Evolutionary conservation across 495 filamentous ascomycete species (phyloP).

Genomic region (Schizothecium vesticola): DNA sequence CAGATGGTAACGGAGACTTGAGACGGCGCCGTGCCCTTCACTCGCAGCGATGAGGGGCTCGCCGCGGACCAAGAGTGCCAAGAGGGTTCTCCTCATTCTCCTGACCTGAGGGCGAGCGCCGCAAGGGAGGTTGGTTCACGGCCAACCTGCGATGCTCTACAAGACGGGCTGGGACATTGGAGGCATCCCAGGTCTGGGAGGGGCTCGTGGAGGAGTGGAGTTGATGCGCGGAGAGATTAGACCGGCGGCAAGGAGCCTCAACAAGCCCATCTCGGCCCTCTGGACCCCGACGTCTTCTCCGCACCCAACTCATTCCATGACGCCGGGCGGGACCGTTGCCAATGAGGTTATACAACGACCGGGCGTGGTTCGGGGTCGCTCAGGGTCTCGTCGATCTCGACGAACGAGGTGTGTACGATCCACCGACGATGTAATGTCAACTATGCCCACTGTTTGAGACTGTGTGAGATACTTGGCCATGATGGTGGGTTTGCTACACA

Average conservation of each 20-base stretch:
- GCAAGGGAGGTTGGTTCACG: background rate
- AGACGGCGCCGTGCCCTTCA: background rate
- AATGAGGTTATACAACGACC: background rate
- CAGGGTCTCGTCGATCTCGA: background rate
- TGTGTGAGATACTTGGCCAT: background rate
- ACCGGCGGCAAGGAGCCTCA: background rate
- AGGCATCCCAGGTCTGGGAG: background rate
- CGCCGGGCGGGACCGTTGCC: background rate
- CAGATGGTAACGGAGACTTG: background rate
- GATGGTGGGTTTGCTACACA: slow-evolving; percentile 1
- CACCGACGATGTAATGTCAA: background rate
- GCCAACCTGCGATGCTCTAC: background rate
- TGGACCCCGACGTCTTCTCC: background rate
- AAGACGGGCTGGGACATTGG: background rate
- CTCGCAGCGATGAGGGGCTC: background rate
- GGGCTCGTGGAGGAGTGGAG: background rate
- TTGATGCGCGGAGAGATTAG: background rate
- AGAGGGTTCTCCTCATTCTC: background rate
- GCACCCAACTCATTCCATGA: background rate
- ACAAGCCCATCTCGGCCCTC: background rate
- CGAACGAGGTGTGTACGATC: background rate
- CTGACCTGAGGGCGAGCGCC: background rate
- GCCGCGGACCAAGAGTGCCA: background rate
- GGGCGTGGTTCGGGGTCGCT: background rate
- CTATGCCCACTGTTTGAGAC: slow-evolving; percentile 3